A percentile compares a stretch with the other conserved stretches of the same genome.
These are phyloP conservation scores for Paecilomyces formosus DNA, from an alignment of 2,329 filamentous ascomycete species.

Conservation along the genomic window DNA sequence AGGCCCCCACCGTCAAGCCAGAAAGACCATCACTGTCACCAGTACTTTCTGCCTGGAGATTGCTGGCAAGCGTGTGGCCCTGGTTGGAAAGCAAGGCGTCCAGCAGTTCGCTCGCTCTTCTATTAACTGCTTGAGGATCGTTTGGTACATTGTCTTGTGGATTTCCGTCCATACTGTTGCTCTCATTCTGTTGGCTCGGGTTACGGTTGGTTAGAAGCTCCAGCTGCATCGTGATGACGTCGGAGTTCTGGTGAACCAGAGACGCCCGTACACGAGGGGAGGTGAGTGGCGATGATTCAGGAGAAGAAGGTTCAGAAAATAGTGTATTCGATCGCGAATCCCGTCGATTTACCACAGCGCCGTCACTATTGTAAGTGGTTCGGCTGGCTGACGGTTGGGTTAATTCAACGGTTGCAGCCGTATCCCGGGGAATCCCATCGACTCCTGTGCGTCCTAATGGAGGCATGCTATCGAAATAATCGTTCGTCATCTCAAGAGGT, in stretches of 20 bases:
- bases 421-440: slow-evolving; percentile 9
- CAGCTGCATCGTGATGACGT: slow-evolving; percentile 38
- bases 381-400: slow-evolving; percentile 5
- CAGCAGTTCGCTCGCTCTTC: slow-evolving; percentile 21
- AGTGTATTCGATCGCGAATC: slow-evolving; percentile 33
- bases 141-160: slow-evolving; percentile 8
- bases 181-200: slow-evolving; percentile 8
- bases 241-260: slow-evolving; percentile 35
- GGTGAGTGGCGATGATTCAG: slow-evolving; percentile 31
- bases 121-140: slow-evolving; percentile 20
- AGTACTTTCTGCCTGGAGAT: slow-evolving; percentile 8
- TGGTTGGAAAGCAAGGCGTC: slow-evolving; percentile 26
- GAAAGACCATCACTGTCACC: slow-evolving; percentile 17
- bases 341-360: slow-evolving; percentile 11
- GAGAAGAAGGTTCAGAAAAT: slow-evolving; percentile 32
- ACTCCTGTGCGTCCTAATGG: slow-evolving; percentile 14
- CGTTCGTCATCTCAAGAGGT: slow-evolving; percentile 28
- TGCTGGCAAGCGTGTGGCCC: slow-evolving; percentile 13
- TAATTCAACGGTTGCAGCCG: slow-evolving; percentile 8
- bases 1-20: slow-evolving; percentile 12
- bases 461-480: slow-evolving; percentile 21
- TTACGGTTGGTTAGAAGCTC: slow-evolving; percentile 30
- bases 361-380: slow-evolving; percentile 6
- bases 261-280: slow-evolving; percentile 37
- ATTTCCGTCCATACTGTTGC: slow-evolving; percentile 7